Evolutionary conservation across 768 basidiomycete species (phyloP).

Genomic region (Chalciporus chontae): DNA sequence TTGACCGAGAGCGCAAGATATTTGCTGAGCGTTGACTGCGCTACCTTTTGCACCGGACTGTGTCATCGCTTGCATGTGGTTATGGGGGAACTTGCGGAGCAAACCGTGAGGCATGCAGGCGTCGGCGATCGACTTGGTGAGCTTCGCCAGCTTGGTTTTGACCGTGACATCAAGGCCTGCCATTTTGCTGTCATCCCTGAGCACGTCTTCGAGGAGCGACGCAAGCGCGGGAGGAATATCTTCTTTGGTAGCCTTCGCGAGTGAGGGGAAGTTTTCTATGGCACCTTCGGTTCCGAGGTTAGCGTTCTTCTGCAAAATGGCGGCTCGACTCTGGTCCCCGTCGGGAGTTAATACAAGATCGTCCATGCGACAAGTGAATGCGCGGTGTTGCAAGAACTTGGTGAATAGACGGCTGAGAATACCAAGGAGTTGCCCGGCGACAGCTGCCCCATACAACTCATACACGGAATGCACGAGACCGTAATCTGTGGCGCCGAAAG

Average conservation of each 20-base stretch:
- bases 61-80: slow-evolving; percentile 99
- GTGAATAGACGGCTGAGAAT: slow-evolving; percentile 93
- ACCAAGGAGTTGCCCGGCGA: slow-evolving; percentile 88
- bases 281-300: slow-evolving; percentile 84
- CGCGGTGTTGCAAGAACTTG: slow-evolving; percentile 94
- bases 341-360: slow-evolving; percentile 86
- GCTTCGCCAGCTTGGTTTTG: slow-evolving; percentile 78
- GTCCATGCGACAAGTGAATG: slow-evolving; percentile 98
- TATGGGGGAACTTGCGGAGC: slow-evolving; percentile 91
- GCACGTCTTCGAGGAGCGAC: slow-evolving; percentile 80
- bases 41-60: slow-evolving; percentile 97
- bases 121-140: slow-evolving; percentile 89
- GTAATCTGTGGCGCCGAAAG: slow-evolving; percentile 93
- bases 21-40: slow-evolving; percentile 95
- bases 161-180: slow-evolving; percentile 93
- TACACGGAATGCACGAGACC: slow-evolving; percentile 97
- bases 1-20: slow-evolving; percentile 96
- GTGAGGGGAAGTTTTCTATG: slow-evolving; percentile 85
- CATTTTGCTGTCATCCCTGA: slow-evolving; percentile 96
- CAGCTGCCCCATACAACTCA: slow-evolving; percentile 88
- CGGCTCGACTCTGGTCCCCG: slow-evolving; percentile 67
- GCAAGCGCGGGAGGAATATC: slow-evolving; percentile 59
- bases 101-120: slow-evolving; percentile 82
- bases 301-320: slow-evolving; percentile 63
- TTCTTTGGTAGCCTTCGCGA: slow-evolving; percentile 44